Percentiles rank a stretch among this genome's conserved stretches.
These are phyloP conservation scores for Fistulifera pelliculosa DNA, from an alignment of 108 stramenopile species.

Conservation along the genomic window DNA sequence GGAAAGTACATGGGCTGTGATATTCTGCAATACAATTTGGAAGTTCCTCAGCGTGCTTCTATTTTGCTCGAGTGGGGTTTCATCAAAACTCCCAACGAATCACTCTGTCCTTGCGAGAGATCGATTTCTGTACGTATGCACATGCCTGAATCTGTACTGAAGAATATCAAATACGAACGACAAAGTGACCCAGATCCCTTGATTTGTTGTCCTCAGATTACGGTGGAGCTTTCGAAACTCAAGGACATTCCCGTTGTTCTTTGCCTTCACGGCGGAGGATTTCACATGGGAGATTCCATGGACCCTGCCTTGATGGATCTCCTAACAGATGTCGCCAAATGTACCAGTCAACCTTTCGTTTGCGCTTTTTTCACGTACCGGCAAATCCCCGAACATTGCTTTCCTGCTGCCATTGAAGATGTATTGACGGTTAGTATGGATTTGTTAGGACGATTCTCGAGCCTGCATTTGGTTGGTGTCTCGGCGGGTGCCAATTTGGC, in stretches of 20 bases:
- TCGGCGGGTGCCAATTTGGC: constrained; percentile 2
- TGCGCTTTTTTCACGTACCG: neutral
- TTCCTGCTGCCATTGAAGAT: constrained; percentile 3
- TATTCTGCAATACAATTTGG: constrained; percentile 2
- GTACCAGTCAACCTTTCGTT: neutral
- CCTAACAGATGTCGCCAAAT: neutral
- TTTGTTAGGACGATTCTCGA: neutral
- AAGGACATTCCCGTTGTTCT: no score
- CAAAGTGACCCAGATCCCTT: no score
- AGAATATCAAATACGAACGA: no score
- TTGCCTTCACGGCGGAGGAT: neutral
- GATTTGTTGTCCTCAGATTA: no score
- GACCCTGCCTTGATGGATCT: neutral
- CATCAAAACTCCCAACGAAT: neutral
- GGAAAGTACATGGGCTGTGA: neutral
- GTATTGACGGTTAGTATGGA: neutral
- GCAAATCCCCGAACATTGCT: neutral
- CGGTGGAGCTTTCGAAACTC: no score
- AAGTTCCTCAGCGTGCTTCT: neutral
- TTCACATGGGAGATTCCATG: neutral
- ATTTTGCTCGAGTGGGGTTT: constrained; percentile 1
- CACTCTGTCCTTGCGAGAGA: no score
- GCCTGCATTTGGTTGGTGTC: neutral
- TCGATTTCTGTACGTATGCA: no score
- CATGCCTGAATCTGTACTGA: no score